Evolutionary conservation across 106 monocot genomes (phyloP).

Genomic region (Chionographis japonica): DNA sequence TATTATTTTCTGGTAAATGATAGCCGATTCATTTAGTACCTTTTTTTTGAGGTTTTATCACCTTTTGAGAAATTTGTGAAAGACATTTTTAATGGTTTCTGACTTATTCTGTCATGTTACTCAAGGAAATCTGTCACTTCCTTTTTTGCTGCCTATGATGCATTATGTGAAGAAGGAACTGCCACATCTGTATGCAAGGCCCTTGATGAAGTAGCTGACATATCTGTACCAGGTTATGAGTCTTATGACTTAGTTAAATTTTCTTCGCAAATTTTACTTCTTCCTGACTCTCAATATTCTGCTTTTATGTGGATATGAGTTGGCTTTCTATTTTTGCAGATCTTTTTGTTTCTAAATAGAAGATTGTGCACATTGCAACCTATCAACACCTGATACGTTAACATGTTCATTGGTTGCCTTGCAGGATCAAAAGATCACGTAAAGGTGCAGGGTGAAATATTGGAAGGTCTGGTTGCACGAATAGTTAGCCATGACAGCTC

Average conservation of each 20-base stretch:
- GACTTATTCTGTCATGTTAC: constrained; percentile 2
- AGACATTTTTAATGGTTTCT: background rate
- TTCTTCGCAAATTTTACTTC: too few species aligned
- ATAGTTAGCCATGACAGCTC: constrained; percentile 78
- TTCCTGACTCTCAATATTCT: too few species aligned
- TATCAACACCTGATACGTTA: background rate
- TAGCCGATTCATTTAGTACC: too few species aligned
- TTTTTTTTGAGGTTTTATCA: too few species aligned
- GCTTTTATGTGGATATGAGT: too few species aligned
- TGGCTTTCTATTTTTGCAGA: too few species aligned
- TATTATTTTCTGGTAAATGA: too few species aligned
- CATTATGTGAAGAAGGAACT: constrained; percentile 97
- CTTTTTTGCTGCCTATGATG: constrained; percentile 96
- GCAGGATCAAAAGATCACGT: constrained; percentile 88
- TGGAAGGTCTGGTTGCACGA: constrained; percentile 97
- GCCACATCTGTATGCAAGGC: constrained; percentile 86
- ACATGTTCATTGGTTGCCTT: constrained; percentile 12
- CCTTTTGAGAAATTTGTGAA: too few species aligned
- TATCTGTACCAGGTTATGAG: constrained; percentile 75
- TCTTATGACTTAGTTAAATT: too few species aligned
- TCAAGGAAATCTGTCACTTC: constrained; percentile 88
- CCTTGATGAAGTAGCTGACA: constrained; percentile 93
- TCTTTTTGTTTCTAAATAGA: too few species aligned
- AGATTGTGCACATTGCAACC: too few species aligned
- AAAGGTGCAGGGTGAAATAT: constrained; percentile 91